Base-by-base conservation (phyloP, 257 asterid species). In the Paraleonurus japonicus region DNA sequence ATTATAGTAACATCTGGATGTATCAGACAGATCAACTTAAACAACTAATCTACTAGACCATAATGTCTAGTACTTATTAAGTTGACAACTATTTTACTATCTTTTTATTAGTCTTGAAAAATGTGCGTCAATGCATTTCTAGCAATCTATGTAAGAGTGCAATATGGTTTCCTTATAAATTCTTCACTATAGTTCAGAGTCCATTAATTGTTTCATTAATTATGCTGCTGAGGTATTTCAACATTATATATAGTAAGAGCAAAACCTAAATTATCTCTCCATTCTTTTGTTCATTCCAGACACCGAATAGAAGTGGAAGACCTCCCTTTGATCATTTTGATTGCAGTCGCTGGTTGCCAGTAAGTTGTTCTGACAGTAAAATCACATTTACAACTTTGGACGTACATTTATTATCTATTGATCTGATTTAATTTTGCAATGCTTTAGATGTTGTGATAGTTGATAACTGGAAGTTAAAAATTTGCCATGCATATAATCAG, bases 301-400 rank as follows among this genome's bases (percentile, higher is more conserved):
- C 89, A 58, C 92, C 97, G 23, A 88, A 68, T 74, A 88, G 99
- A 89, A 82, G 86, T 82, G 93, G 96, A 74, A 95, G 91, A 77
- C 88, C 92, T 76, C 91, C 96, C 71, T 85, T 74, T 79, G 98
- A 95, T 83, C 89, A 88, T 76, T 84, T 85, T 76, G 99, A 95
- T 77, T 85, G 95, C 61, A 81, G 83, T 69, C 98, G 96, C 78
- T 95, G 99, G 99, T 81, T 95, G 87, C 91, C 82, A 79, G 98
- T 93, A 75, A 73, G 83, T 70, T 77, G 66, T 80, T 50, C 8
- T 9, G 17, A 24, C 53, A 65, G 53, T 24, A 61, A 53, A 45
- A 10, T 73, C 71, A 19, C 73, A 54, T 76, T 70, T 66, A 76
- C 33, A 32, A 27, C 50, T 17, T 76, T 58, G n/a, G 54, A 66